Conservation (phyloP, 805 yeast species). For the Wickerhamiella siamensis region DNA sequence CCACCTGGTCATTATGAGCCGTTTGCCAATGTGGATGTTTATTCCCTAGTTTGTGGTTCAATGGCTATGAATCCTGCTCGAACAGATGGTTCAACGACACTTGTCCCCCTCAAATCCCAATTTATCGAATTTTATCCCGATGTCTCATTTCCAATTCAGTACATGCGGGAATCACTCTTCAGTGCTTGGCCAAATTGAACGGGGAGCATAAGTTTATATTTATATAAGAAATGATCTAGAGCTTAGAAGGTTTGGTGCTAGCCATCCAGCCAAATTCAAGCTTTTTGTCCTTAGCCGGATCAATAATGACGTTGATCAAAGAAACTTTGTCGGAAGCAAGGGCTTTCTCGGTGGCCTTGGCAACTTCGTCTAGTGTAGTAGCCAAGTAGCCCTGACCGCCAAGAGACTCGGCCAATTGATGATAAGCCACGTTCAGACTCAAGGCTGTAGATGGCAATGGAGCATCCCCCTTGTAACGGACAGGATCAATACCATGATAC, state of each 20-base stretch:
- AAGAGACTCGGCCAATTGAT: constrained; percentile 37
- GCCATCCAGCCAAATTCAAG: constrained; percentile 54
- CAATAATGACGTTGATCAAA: constrained; percentile 47
- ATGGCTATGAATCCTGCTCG: constrained; percentile 37
- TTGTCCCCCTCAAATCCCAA: constrained; percentile 17
- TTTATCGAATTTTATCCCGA: constrained; percentile 24
- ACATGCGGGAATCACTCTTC: constrained; percentile 22
- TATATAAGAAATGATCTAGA: background rate
- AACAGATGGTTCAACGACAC: constrained; percentile 39
- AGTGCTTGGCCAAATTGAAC: constrained; percentile 15
- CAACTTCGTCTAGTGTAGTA: constrained; percentile 29
- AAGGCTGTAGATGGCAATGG: constrained; percentile 47
- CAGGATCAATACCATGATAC: constrained; percentile 43
- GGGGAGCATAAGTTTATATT: background rate
- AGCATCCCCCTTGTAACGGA: constrained; percentile 16
- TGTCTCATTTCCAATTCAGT: constrained; percentile 17
- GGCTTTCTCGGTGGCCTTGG: constrained; percentile 24
- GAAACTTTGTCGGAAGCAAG: constrained; percentile 27
- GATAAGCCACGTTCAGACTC: constrained; percentile 42
- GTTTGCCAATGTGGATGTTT: constrained; percentile 58
- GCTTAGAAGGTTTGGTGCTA: background rate
- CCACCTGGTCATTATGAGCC: constrained; percentile 35
- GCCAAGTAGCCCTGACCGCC: constrained; percentile 44
- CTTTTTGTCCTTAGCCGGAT: constrained; percentile 40
- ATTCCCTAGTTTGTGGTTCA: constrained; percentile 58